A percentile compares a stretch with the other conserved stretches of the same genome.
These are phyloP conservation scores for Erysimum pusillum DNA, from an alignment of 441 rosid genomes.

Conservation along the genomic window DNA sequence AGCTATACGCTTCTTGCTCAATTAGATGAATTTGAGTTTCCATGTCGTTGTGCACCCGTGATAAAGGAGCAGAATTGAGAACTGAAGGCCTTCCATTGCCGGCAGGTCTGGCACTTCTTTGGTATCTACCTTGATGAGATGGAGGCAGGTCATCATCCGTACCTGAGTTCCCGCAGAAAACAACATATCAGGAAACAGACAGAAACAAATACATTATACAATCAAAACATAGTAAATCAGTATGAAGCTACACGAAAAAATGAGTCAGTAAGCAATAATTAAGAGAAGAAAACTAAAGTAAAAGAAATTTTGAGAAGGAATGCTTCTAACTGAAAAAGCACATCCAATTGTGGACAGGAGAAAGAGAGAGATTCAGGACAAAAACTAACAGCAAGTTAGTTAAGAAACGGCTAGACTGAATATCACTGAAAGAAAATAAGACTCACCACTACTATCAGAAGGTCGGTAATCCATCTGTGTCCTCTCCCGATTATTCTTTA, in stretches of 20 bases:
- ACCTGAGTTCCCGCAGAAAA: constrained; percentile 61
- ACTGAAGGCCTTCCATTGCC: constrained; percentile 87
- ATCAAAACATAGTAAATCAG: constrained; percentile 17
- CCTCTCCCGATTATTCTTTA: constrained; percentile 47
- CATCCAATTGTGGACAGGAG: neutral
- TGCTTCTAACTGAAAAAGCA: neutral
- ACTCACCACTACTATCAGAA: constrained; percentile 92
- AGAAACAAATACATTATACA: constrained; percentile 21
- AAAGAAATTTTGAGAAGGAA: neutral
- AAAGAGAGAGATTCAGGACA: constrained; percentile 1
- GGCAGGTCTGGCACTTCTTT: constrained; percentile 72
- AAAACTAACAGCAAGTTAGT: neutral
- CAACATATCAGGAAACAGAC: constrained; percentile 20
- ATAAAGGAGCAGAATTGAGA: constrained; percentile 66
- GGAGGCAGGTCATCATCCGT: constrained; percentile 99
- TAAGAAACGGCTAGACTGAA: neutral
- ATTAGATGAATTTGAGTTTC: constrained; percentile 94
- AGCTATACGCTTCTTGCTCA: constrained; percentile 94
- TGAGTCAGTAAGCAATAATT: neutral
- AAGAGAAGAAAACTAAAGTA: neutral
- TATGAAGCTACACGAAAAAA: neutral
- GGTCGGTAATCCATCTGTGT: constrained; percentile 71
- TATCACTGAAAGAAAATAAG: constrained; percentile 7
- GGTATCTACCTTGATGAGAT: constrained; percentile 89
- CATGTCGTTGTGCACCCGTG: constrained; percentile 88